Evolutionary conservation across 129 eudicot species (phyloP), one percentile per base, ranked within the genome.

Genomic region (Silybum marianum): DNA sequence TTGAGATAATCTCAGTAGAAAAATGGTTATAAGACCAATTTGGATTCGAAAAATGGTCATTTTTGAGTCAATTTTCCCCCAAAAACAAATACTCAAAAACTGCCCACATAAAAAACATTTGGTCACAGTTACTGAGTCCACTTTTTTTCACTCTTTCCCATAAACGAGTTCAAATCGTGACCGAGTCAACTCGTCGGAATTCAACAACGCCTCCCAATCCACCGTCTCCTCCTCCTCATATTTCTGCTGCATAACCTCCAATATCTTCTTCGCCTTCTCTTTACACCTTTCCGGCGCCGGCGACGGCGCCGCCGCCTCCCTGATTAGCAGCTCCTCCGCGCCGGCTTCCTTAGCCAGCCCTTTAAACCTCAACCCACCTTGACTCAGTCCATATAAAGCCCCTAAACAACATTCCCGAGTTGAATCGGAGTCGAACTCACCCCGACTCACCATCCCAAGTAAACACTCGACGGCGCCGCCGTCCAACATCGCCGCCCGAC

Each of bases 291-390:
- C 88, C 1, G 86, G 85, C 11, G 84, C 88, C 2, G 3, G 3
- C 76, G 26, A 80, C 89, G n/a, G n/a, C 80, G 66, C 91, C 69
- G 82, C 89, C 80, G 58, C 90, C 70, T 79, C 85, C 71, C 78
- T 80, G 79, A 46, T 70, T 76, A 93, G 38, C 79, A 88, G 78
- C 54, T 86, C 89, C 86, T 89, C 96, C 25, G 97, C 97, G 6
- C 92, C 92, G 9, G 91, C 97, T 82, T 90, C 97, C 80, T 87
- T 91, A 1, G 98, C 98, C 85, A 93, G 72, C 82, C 94, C 98
- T 76, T 90, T 90, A 42, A 93, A 93, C 89, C 98, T 82, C 82
- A 91, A 62, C 54, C 98, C 97, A 6, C 98, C 98, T 10, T 85
- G 88, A 74, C 98, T 90, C 93, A 93, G 69, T 51, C 97, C 98